Percentiles rank a stretch among this genome's conserved stretches.
These are phyloP conservation scores for Suhomyces taliae DNA, from an alignment of 1,139 yeast species.

Conservation along the genomic window DNA sequence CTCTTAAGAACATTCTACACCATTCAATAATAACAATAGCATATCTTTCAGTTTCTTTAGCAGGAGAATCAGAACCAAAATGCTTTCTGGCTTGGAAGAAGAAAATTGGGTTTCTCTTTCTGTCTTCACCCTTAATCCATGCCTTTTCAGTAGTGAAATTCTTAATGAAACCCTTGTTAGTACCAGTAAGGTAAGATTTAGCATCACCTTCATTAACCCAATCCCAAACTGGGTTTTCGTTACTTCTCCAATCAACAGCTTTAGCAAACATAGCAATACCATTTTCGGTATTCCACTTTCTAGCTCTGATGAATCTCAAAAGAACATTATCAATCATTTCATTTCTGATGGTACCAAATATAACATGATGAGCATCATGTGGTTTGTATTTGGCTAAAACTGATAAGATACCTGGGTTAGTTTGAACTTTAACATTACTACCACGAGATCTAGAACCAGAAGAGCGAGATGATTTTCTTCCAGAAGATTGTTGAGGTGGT, in stretches of 20 bases:
- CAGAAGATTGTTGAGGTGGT: neutral
- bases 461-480: neutral
- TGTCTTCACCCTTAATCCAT: slow-evolving; percentile 42
- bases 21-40: slow-evolving; percentile 43
- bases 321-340: slow-evolving; percentile 39
- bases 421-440: slow-evolving; percentile 14
- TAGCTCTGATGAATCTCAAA: slow-evolving; percentile 43
- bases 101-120: slow-evolving; percentile 38
- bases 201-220: slow-evolving; percentile 45
- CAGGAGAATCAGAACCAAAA: slow-evolving; percentile 40
- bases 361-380: slow-evolving; percentile 26
- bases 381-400: slow-evolving; percentile 26
- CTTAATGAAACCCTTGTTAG: slow-evolving; percentile 37
- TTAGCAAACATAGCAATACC: slow-evolving; percentile 37
- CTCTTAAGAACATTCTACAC: slow-evolving; percentile 38
- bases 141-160: slow-evolving; percentile 41
- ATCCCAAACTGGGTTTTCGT: slow-evolving; percentile 29
- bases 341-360: slow-evolving; percentile 25
- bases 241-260: slow-evolving; percentile 41
- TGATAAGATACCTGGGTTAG: slow-evolving; percentile 19
- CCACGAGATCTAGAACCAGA: neutral
- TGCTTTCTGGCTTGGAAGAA: slow-evolving; percentile 44
- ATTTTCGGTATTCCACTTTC: slow-evolving; percentile 39
- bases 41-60: slow-evolving; percentile 40
- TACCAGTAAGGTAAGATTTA: slow-evolving; percentile 31